phyloP scores from a whole-genome alignment of 441 rosid species.

The Bocquillonia castaneifolia region DNA sequence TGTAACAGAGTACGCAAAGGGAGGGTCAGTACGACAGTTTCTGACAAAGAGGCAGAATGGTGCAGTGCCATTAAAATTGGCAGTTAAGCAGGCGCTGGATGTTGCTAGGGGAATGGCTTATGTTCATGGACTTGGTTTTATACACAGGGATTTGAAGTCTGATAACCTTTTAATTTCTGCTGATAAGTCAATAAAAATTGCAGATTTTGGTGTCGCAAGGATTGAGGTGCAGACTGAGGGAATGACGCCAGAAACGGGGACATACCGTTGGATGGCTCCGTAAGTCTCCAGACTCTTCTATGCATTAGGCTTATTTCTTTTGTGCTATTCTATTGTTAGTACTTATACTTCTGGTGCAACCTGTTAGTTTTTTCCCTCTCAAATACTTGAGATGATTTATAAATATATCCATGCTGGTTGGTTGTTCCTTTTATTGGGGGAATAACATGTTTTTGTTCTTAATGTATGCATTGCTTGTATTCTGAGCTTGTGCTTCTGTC shows the following conservation, averaged over 20 bases:
- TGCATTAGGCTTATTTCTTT: constrained; percentile 4
- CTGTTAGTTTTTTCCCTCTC: background rate
- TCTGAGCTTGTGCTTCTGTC: background rate
- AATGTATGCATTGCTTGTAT: background rate
- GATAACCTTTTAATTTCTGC: constrained; percentile 86
- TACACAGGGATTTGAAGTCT: constrained; percentile 87
- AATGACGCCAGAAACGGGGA: constrained; percentile 98
- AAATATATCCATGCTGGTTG: background rate
- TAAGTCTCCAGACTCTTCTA: constrained; percentile 40
- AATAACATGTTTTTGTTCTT: background rate
- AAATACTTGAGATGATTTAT: background rate
- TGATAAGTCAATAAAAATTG: constrained; percentile 86
- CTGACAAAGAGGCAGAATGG: constrained; percentile 71
- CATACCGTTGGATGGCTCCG: constrained; percentile 99
- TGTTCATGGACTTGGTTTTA: constrained; percentile 75
- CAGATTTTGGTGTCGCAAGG: constrained; percentile 96
- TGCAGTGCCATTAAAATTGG: constrained; percentile 76
- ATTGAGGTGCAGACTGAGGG: constrained; percentile 98
- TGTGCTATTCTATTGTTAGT: background rate
- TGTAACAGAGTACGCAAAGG: constrained; percentile 92
- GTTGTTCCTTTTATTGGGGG: background rate
- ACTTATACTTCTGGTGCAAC: background rate
- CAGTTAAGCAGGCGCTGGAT: constrained; percentile 92
- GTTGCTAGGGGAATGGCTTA: constrained; percentile 96
- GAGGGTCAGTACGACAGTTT: constrained; percentile 92